Evolutionary conservation across 306 rosid species (phyloP), one percentile per base, ranked within the genome.

Genomic region (Trifolium fragiferum): DNA sequence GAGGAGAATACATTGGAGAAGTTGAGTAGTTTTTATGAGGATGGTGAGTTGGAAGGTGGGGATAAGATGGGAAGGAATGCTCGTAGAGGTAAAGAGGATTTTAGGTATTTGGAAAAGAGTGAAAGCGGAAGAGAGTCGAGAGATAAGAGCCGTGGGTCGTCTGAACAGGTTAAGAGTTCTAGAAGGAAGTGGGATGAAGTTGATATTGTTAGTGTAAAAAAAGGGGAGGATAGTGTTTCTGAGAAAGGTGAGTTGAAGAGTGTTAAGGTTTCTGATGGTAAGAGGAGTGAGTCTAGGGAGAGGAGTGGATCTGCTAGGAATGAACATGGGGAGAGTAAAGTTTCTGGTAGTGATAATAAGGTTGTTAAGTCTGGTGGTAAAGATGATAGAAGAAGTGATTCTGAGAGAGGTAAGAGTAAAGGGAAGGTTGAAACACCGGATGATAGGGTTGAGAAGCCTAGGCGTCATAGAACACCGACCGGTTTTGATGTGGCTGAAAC

Each of bases 111-210:
- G 1, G 97, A 87, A 49, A 89, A 71, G 89, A 82, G 88, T 60
- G 94, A 91, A 47, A 85, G 81, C 13, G 81, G 89, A 18, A 77
- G 88, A 51, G 62, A 55, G 3, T 55, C 62, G n/a, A 57, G 62
- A 23, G 98, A 93, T 69, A 91, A 90, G 84, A 82, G 86, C 10
- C 92, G 86, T 61, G 98, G 90, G 27, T 87, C 90, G 41, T 83
- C 91, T 13, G 98, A 88, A 62, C 91, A 79, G 81, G 78, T 20
- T 8, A 89, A 76, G 81, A 94, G 78, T 81, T 81, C 96, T 2
- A 89, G 99, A 72, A 92, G 97, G 86, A 92, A 87, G 76, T 95
- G 99, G 99, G 99, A 95, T 80, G 98, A 92, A 40, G 80, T 84
- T 38, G 98, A 90, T 61, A 59, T 76, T 64, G 86, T 38, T 33